A percentile compares a stretch with the other conserved stretches of the same genome.
Evolutionary conservation across 805 yeast genomes (phyloP).

Genomic region (Hanseniaspora taiwanica): DNA sequence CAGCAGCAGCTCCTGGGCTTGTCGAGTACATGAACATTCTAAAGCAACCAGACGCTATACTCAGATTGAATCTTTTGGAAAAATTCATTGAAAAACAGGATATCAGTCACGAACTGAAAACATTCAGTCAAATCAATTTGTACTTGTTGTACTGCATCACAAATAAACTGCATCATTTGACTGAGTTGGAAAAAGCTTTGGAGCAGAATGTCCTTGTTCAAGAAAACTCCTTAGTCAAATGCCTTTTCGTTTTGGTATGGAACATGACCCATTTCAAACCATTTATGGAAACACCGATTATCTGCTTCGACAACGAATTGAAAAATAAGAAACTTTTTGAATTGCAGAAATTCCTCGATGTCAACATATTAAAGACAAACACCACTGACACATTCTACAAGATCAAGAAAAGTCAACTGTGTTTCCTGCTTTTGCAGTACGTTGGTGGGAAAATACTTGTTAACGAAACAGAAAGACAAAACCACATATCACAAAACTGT

Average conservation of each 20-base stretch:
- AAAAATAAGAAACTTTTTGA: constrained; percentile 10
- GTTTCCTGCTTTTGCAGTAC: constrained; percentile 18
- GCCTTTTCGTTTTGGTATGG: constrained; percentile 18
- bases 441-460: constrained; percentile 19
- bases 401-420: constrained; percentile 17
- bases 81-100: neutral
- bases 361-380: neutral
- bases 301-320: constrained; percentile 15
- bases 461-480: constrained; percentile 16
- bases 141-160: neutral
- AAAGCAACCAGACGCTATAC: neutral
- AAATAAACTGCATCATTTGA: constrained; percentile 6
- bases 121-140: neutral
- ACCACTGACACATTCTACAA: constrained; percentile 3
- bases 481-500: constrained; percentile 16
- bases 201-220: constrained; percentile 9
- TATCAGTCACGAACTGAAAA: neutral
- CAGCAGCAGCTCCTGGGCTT: too few species aligned
- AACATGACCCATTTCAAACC: constrained; percentile 21
- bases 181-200: constrained; percentile 7
- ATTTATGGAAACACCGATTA: constrained; percentile 17
- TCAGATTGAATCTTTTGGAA: neutral
- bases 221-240: neutral
- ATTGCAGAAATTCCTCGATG: constrained; percentile 11
- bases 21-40: neutral